These are phyloP conservation scores for Pinus taeda DNA, from an alignment of 75 land plant genomes.

Conservation along the genomic window DNA sequence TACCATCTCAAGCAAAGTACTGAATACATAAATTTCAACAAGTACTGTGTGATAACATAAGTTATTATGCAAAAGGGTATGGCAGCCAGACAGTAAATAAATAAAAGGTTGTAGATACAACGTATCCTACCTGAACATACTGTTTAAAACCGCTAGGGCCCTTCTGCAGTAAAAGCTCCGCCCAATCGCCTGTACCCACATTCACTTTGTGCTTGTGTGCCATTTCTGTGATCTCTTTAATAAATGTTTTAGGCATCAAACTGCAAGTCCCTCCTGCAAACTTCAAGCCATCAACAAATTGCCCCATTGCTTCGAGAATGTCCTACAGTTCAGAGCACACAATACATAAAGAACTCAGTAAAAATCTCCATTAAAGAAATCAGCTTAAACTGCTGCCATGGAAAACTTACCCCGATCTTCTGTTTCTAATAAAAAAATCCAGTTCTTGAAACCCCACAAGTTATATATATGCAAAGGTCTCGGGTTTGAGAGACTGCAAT, in stretches of 20 bases:
- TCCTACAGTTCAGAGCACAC: slow-evolving; percentile 31
- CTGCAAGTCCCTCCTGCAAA: slow-evolving; percentile 75
- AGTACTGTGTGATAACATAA: no score
- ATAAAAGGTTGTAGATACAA: no score
- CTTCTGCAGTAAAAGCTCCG: slow-evolving; percentile 59
- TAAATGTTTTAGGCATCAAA: slow-evolving; percentile 54
- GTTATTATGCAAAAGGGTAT: no score
- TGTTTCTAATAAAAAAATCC: neutral
- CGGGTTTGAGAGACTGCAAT: neutral
- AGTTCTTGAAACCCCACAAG: neutral
- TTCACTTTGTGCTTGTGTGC: slow-evolving; percentile 81
- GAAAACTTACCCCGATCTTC: neutral
- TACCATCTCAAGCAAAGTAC: no score
- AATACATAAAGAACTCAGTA: neutral
- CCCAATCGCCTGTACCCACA: slow-evolving; percentile 93
- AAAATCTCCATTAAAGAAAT: neutral
- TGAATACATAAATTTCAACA: no score
- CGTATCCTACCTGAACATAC: slow-evolving; percentile 59
- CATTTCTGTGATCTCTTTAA: slow-evolving; percentile 62
- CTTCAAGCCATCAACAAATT: slow-evolving; percentile 83
- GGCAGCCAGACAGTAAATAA: no score
- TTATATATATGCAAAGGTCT: neutral
- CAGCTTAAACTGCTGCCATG: neutral
- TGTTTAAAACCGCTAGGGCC: slow-evolving; percentile 74
- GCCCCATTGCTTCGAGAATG: slow-evolving; percentile 71